These are phyloP conservation scores for Gonapodya sp. DNA, from an alignment of 192 early-diverging fungal species.

Conservation along the genomic window DNA sequence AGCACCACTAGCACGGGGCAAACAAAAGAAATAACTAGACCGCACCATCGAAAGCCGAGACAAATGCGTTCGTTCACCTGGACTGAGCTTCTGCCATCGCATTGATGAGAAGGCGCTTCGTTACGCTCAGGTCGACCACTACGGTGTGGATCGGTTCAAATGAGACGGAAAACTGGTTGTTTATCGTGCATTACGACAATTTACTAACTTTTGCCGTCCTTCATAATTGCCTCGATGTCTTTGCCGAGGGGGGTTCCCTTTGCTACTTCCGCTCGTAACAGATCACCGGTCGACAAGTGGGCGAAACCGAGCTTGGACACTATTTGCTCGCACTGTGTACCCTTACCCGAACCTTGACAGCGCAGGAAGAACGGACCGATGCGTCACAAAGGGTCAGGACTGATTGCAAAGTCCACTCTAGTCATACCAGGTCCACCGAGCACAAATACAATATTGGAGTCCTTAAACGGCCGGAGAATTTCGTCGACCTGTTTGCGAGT, in stretches of 20 bases:
- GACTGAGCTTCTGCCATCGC: background rate
- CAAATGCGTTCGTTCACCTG: no score
- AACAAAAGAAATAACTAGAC: no score
- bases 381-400: background rate
- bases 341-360: conserved; percentile 11
- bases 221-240: conserved; percentile 34
- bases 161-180: no score
- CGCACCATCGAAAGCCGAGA: no score
- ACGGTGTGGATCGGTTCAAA: background rate
- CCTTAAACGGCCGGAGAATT: background rate
- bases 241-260: conserved; percentile 29
- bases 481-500: conserved; percentile 20
- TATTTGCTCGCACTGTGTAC: conserved; percentile 46
- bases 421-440: conserved; percentile 7
- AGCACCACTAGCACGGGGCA: conserved; percentile 5
- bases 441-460: conserved; percentile 9
- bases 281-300: conserved; percentile 51
- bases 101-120: background rate
- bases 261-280: conserved; percentile 44
- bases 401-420: background rate
- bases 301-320: conserved; percentile 28
- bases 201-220: conserved; percentile 38
- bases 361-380: background rate
- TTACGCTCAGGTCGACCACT: background rate
- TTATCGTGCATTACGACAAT: no score